Evolutionary conservation across 768 basidiomycete species (phyloP).

Genomic region (Termitomyces sp.): DNA sequence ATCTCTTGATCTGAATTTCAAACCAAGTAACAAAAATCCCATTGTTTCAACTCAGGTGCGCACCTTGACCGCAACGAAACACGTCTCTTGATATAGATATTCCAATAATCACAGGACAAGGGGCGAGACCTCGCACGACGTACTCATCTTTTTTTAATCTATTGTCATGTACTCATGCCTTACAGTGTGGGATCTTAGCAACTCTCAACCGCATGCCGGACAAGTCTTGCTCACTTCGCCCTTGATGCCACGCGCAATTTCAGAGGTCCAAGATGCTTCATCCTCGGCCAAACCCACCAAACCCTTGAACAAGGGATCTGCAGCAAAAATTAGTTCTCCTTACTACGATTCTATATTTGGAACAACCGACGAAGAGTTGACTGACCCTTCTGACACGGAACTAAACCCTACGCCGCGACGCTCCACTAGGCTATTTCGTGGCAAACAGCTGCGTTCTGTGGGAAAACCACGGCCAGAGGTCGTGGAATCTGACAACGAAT

Average conservation of each 20-base stretch:
- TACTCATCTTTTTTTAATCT: constrained; percentile 7
- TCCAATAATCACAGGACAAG: constrained; percentile 20
- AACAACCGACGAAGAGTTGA: constrained; percentile 24
- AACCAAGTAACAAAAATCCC: constrained; percentile 7
- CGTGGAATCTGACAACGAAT: constrained; percentile 16
- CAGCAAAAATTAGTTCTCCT: constrained; percentile 3
- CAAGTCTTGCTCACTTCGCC: constrained; percentile 14
- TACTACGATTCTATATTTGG: constrained; percentile 22
- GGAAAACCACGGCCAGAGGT: not conserved
- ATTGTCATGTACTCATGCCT: not conserved
- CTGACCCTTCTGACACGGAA: constrained; percentile 24
- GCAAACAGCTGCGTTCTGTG: not conserved
- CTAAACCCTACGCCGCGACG: not conserved
- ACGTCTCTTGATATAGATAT: not conserved
- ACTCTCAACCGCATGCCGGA: constrained; percentile 11
- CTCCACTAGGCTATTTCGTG: not conserved
- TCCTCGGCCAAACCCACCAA: not conserved
- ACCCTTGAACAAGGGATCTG: not conserved
- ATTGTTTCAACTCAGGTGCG: constrained; percentile 23
- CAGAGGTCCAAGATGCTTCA: constrained; percentile 1
- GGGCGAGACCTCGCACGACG: constrained; percentile 24
- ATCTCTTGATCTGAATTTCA: constrained; percentile 21
- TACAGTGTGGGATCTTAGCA: constrained; percentile 16
- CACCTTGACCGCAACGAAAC: not conserved
- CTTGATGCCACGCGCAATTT: constrained; percentile 6